Conservation (phyloP, 805 yeast species). For the Ascoidea rubescens region DNA sequence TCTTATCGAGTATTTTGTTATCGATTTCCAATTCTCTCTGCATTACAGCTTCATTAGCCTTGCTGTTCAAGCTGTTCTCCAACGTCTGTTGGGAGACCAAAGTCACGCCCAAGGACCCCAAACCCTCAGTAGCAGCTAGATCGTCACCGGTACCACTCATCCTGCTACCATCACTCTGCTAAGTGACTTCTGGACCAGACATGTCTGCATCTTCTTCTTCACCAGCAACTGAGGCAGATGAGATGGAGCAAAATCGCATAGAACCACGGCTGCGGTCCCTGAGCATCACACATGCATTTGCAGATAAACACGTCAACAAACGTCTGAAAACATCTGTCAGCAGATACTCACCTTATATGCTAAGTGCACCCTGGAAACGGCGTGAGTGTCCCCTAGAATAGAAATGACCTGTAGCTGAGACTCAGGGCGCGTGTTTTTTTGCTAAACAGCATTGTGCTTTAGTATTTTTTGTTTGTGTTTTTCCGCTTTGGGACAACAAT, state of each 20-base stretch:
- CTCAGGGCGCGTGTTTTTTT: too few species aligned
- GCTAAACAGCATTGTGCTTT: too few species aligned
- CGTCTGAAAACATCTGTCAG: too few species aligned
- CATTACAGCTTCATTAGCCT: slow-evolving; percentile 51
- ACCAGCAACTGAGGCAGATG: too few species aligned
- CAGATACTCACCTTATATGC: too few species aligned
- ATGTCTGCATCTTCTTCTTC: neutral
- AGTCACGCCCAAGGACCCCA: slow-evolving; percentile 33
- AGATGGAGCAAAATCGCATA: too few species aligned
- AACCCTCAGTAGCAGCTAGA: slow-evolving; percentile 11
- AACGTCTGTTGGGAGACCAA: slow-evolving; percentile 68
- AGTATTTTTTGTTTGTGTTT: too few species aligned
- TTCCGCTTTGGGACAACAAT: too few species aligned
- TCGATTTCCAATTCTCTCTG: slow-evolving; percentile 63
- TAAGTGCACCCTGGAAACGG: too few species aligned
- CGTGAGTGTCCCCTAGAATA: too few species aligned
- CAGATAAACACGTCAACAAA: neutral
- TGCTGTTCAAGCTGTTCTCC: slow-evolving; percentile 57
- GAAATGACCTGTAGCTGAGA: too few species aligned
- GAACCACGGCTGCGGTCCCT: neutral
- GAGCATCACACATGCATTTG: neutral
- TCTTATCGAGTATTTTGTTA: slow-evolving; percentile 56
- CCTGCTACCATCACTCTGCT: neutral
- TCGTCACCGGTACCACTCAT: neutral
- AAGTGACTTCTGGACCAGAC: neutral